Percentiles rank a stretch among this genome's conserved stretches.
Conservation (phyloP, 345 rosid species). For the Sonneratia caseolaris region DNA sequence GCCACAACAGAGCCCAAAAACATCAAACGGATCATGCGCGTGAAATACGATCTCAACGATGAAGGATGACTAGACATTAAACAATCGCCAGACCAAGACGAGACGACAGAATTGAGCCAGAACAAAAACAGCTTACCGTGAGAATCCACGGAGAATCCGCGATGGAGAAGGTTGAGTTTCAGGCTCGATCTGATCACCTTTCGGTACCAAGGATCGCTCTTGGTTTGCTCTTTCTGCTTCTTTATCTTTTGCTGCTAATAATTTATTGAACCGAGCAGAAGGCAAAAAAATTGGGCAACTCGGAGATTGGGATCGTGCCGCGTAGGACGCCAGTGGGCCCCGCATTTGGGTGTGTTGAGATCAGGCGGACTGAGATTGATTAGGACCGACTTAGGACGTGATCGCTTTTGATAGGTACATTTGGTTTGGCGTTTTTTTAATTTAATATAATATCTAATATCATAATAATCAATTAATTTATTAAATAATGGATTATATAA, state of each 20-base stretch:
- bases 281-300: not conserved
- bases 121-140: not conserved
- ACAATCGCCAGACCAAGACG: not conserved
- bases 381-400: not conserved
- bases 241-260: not conserved
- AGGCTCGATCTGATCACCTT: not conserved
- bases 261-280: not conserved
- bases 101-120: not conserved
- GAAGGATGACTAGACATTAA: not conserved
- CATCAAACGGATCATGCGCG: not conserved
- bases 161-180: not conserved
- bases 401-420: not conserved
- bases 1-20: not conserved
- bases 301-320: not conserved
- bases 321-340: constrained; percentile 8
- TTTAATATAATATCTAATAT: too few species aligned
- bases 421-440: too few species aligned
- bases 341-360: not conserved
- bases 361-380: not conserved
- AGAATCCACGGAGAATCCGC: not conserved
- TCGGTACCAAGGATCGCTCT: not conserved
- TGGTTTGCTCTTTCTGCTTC: not conserved
- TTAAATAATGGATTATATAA: too few species aligned
- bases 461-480: too few species aligned
- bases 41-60: not conserved